Percentiles rank a stretch among this genome's conserved stretches.
Evolutionary conservation across 495 filamentous ascomycete species (phyloP).

Genomic region (Hypoxylon fragiforme): DNA sequence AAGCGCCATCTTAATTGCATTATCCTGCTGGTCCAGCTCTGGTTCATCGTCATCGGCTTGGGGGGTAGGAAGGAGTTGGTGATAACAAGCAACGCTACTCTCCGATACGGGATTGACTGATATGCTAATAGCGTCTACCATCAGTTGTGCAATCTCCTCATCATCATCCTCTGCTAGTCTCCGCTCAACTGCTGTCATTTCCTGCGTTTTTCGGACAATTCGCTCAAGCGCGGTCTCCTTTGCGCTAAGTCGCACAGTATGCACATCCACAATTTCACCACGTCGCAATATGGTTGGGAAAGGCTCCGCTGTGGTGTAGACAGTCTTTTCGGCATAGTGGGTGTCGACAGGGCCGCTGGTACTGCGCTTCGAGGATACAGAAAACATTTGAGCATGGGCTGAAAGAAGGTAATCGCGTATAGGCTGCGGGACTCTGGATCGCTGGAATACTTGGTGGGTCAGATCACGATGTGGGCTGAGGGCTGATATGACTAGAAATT

Average conservation of each 20-base stretch:
- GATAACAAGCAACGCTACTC: constrained; percentile 74
- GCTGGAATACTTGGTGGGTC: constrained; percentile 83
- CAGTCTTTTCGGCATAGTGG: constrained; percentile 81
- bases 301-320: constrained; percentile 80
- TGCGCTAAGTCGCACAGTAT: constrained; percentile 67
- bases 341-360: constrained; percentile 65
- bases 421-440: constrained; percentile 76
- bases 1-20: constrained; percentile 81
- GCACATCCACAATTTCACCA: constrained; percentile 76
- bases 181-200: constrained; percentile 75
- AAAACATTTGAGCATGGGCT: constrained; percentile 71
- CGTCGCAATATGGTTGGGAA: constrained; percentile 92
- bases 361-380: constrained; percentile 68
- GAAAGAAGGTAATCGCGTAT: constrained; percentile 84
- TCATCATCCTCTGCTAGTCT: constrained; percentile 73
- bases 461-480: constrained; percentile 83
- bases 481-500: constrained; percentile 83
- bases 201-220: constrained; percentile 87
- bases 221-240: constrained; percentile 88
- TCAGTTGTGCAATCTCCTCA: constrained; percentile 56
- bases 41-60: constrained; percentile 53
- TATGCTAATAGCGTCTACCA: constrained; percentile 73
- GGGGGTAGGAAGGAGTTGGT: constrained; percentile 63
- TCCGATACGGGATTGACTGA: constrained; percentile 70
- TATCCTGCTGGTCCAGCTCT: constrained; percentile 69